phyloP scores from a whole-genome alignment of 805 yeast genomes.

The Starmerella etchellsii region DNA sequence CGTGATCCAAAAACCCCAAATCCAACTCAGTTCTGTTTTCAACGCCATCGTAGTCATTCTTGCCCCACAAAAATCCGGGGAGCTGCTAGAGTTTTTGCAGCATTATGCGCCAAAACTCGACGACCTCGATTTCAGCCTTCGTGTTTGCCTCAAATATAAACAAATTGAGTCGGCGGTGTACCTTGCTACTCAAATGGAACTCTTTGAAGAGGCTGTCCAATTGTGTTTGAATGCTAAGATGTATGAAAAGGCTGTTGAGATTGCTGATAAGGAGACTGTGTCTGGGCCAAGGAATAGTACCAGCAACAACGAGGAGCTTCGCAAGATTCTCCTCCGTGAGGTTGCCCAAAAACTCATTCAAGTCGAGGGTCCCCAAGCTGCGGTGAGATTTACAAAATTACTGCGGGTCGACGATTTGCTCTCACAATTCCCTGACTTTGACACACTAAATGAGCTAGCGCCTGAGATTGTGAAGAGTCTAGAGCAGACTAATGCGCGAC shows the following conservation, averaged over 20 bases:
- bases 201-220: constrained; percentile 69
- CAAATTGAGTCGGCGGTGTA: constrained; percentile 55
- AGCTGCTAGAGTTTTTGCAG: constrained; percentile 40
- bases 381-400: constrained; percentile 18
- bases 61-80: constrained; percentile 33
- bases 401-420: constrained; percentile 64
- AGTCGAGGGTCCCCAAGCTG: constrained; percentile 25
- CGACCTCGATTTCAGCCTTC: constrained; percentile 55
- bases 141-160: constrained; percentile 52
- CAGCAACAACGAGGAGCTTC: constrained; percentile 35
- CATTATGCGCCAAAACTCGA: constrained; percentile 22
- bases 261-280: constrained; percentile 36
- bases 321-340: constrained; percentile 63
- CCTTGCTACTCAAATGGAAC: constrained; percentile 52
- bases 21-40: constrained; percentile 41
- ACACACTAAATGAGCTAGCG: constrained; percentile 69
- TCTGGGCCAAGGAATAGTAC: constrained; percentile 21
- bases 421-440: constrained; percentile 73
- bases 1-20: constrained; percentile 27
- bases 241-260: constrained; percentile 43
- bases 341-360: constrained; percentile 37
- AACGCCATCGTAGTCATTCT: constrained; percentile 55
- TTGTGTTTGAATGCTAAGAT: constrained; percentile 51
- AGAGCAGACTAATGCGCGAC: constrained; percentile 54
- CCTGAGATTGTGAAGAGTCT: constrained; percentile 72